Evolutionary conservation across 768 basidiomycete genomes (phyloP).

Genomic region (Pisolithus microcarpus): DNA sequence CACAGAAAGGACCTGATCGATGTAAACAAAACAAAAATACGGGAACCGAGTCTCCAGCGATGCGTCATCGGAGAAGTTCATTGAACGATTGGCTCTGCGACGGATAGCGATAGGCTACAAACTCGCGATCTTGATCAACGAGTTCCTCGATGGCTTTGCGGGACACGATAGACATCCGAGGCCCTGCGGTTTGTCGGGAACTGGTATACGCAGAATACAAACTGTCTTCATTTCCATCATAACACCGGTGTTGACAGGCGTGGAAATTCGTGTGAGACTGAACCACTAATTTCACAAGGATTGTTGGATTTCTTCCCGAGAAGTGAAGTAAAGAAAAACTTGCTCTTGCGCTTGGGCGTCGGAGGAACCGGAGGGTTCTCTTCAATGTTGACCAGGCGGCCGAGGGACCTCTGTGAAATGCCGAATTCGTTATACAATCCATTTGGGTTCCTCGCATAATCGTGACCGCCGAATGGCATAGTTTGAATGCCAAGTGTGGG

Average conservation of each 20-base stretch:
- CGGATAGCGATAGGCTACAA: slow-evolving; percentile 83
- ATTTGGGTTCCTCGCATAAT: slow-evolving; percentile 26
- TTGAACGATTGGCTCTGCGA: slow-evolving; percentile 60
- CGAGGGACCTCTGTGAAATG: slow-evolving; percentile 52
- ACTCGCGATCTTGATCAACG: slow-evolving; percentile 80
- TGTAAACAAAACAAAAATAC: slow-evolving; percentile 10
- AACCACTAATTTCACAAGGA: slow-evolving; percentile 26
- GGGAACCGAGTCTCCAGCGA: slow-evolving; percentile 3
- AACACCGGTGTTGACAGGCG: slow-evolving; percentile 35
- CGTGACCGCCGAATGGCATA: slow-evolving; percentile 35
- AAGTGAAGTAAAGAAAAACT: slow-evolving; percentile 60
- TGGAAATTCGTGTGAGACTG: slow-evolving; percentile 42
- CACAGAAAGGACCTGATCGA: slow-evolving; percentile 12
- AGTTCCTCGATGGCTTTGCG: slow-evolving; percentile 70
- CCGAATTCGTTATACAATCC: slow-evolving; percentile 71
- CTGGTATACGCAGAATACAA: slow-evolving; percentile 40
- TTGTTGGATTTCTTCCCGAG: slow-evolving; percentile 48
- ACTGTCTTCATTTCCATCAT: slow-evolving; percentile 45
- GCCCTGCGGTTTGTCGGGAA: slow-evolving; percentile 44
- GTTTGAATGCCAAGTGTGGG: slow-evolving; percentile 49
- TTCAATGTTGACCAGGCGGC: slow-evolving; percentile 27
- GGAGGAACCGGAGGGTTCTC: slow-evolving; percentile 24
- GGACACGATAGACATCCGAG: slow-evolving; percentile 58
- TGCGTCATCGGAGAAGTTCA: slow-evolving; percentile 46
- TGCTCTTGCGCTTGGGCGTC: slow-evolving; percentile 60